A percentile compares a stretch with the other conserved stretches of the same genome.
These are phyloP conservation scores for Berkeleyomyces rouxiae DNA, from an alignment of 2,329 filamentous ascomycete genomes.

Conservation along the genomic window DNA sequence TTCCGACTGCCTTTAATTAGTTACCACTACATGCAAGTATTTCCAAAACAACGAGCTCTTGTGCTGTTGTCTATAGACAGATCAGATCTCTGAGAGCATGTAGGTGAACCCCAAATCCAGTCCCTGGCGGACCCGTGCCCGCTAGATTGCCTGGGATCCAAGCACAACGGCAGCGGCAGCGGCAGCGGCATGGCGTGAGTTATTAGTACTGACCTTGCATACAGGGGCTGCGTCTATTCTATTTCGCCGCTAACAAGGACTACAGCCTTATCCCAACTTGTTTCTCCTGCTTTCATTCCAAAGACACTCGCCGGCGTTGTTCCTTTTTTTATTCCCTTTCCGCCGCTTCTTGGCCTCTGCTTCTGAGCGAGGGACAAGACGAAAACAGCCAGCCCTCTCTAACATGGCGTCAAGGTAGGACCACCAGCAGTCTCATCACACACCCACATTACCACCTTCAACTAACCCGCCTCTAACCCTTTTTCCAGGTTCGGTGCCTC, in stretches of 20 bases:
- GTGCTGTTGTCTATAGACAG: too few species aligned
- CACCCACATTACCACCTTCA: background rate
- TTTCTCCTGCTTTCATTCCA: background rate
- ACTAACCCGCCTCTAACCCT: background rate
- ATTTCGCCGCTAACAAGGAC: background rate
- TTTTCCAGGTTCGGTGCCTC: conserved; percentile 46
- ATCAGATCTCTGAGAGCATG: too few species aligned
- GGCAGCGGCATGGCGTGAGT: background rate
- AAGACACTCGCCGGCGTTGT: background rate
- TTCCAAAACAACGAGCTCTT: too few species aligned
- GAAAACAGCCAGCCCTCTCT: background rate
- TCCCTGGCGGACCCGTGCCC: background rate
- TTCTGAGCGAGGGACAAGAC: background rate
- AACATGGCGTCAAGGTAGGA: conserved; percentile 3
- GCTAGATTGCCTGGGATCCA: background rate
- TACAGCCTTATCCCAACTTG: background rate
- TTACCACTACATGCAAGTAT: too few species aligned
- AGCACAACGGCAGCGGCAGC: background rate
- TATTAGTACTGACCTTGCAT: background rate
- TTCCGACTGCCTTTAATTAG: too few species aligned
- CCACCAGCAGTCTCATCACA: background rate
- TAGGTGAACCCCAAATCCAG: too few species aligned
- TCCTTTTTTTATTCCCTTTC: background rate
- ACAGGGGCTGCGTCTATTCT: background rate
- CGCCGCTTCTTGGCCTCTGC: background rate